Base-by-base conservation (phyloP, 148 eudicot genomes). In the Tetragonia tetragonoides region DNA sequence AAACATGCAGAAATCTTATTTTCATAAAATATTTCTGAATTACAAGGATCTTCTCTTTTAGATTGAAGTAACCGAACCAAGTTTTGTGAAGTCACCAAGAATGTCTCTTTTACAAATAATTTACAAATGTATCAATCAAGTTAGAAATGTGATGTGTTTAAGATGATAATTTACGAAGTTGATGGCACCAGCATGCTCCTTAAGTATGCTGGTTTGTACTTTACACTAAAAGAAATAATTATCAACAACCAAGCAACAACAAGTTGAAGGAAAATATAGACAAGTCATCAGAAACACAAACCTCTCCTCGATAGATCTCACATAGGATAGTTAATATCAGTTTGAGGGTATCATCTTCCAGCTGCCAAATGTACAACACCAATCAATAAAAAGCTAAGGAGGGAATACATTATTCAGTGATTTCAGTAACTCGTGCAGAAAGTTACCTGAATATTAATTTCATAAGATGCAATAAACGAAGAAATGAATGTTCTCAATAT, bases 401-500 rank as follows among this genome's bases (percentile, higher is more conserved):
- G 14, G 24, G 16, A n/a, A 56, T 5, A 62, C 10, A 49, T 10
- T 42, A 39, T 15, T 76, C 64, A 66, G 8, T 20, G 66, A n/a
- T 17, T 60, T 71, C 23, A 79, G 17, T 69, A 75, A 68, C 34
- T 56, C 16, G 41, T 37, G 69, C 54, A 70, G 59, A 28, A 46
- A 75, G 23, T 67, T 87, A 92, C 98, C 93, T 95, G 92, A 62
- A 88, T 83, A 85, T 84, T 93, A 83, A 93, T 93, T 83, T 95
- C 99, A 82, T 95, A 95, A 54, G 99, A 93, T 69, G 99, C 99
- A 85, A 95, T 86, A 81, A 93, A 95, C 63, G 97, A 91, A 17
- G 99, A 91, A 72, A 95, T 76, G 81, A 93, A 93, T 64, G 97
- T 93, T 80, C 97, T 89, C 82, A 91, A 83, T 81, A 95, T 96